A percentile compares a stretch with the other conserved stretches of the same genome.
These are phyloP conservation scores for Elongisporangium anandrum DNA, from an alignment of 352 stramenopile species.

Conservation along the genomic window DNA sequence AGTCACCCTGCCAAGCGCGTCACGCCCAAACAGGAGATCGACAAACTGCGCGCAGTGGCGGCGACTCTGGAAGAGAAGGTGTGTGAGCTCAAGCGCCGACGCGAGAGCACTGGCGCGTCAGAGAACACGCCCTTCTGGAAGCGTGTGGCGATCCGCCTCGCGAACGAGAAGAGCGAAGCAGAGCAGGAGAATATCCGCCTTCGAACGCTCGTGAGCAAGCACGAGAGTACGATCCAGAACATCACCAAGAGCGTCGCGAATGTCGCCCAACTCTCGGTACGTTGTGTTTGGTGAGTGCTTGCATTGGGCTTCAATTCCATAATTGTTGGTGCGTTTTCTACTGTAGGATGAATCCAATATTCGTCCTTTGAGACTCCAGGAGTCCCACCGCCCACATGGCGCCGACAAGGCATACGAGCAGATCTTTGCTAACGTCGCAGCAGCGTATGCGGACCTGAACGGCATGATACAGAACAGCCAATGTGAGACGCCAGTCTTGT, in stretches of 20 bases:
- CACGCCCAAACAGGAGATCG: constrained; percentile 49
- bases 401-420: neutral
- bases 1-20: constrained; percentile 19
- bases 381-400: neutral
- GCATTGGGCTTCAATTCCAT: neutral
- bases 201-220: constrained; percentile 34
- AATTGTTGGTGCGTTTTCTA: neutral
- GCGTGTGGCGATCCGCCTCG: constrained; percentile 33
- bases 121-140: constrained; percentile 34
- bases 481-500: neutral
- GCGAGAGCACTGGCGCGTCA: constrained; percentile 15
- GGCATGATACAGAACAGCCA: neutral
- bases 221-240: neutral
- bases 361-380: neutral
- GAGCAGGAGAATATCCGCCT: constrained; percentile 43
- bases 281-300: neutral
- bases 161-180: constrained; percentile 34
- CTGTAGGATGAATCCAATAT: neutral
- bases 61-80: constrained; percentile 42
- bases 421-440: neutral
- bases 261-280: neutral
- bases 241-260: neutral
- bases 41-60: constrained; percentile 35
- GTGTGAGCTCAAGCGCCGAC: constrained; percentile 22
- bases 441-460: neutral